Base-by-base conservation (phyloP, 2,329 filamentous ascomycete species). In the Trichoderma brevicompactum region DNA sequence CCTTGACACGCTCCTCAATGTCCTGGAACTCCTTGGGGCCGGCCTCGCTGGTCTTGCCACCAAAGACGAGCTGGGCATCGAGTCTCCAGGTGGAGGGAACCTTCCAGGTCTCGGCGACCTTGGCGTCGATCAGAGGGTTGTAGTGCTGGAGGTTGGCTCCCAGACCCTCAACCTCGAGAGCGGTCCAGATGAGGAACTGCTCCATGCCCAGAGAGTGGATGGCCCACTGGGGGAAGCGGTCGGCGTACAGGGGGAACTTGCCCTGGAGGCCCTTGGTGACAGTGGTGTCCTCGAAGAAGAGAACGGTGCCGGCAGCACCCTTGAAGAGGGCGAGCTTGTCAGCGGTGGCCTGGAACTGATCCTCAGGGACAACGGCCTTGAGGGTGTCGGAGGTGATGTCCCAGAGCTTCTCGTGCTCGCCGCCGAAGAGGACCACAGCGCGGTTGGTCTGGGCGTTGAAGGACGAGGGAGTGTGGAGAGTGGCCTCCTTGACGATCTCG, bases 121-220 rank as follows among this genome's bases (percentile, higher is more conserved):
- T 87, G 69, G 84, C 82, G 79, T 96, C 90, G 71, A 96, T 87
- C 66, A 97, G 79, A 19, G 92, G 92, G 85, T 92, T 95, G 84
- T 96, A 96, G 82, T 97, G 93, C 84, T 97, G 93, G 61, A 97
- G 84, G 83, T 94, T 96, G 75, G 89, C 91, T 70, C 92, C 92
- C 65, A 96, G 86, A 36, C 93, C 92, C 76, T 95, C 92, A 67
- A 89, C 84, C 80, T 94, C 91, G 65, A 97, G 87, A 4, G 89
- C 91, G 17, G 89, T 89, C 93, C 93, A 97, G 70, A 92, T 76
- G 69, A 87, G 82, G 79, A 86, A 90, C 82, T 97, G 91, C 77
- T 79, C 74, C 87, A 97, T 97, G 77, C 85, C 94, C 76, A 85
- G 85, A 68, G 89, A 88, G 80, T 97, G 92, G 69, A 85, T 81